phyloP scores from a whole-genome alignment of 208 protist genomes.

The Tritrichomonas musculus region DNA sequence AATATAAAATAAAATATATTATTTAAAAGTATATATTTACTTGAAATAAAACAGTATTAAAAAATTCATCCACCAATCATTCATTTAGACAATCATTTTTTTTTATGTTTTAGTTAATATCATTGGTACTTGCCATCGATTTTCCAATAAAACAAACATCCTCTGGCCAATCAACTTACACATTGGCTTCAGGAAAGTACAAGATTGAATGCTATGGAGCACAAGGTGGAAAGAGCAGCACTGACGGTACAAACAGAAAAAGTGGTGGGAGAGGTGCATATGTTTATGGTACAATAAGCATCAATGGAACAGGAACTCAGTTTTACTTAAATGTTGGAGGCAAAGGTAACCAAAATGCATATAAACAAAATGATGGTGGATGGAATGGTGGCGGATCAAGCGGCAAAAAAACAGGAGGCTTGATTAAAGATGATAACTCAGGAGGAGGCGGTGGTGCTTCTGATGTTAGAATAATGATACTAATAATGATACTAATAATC shows the following conservation, averaged over 20 bases:
- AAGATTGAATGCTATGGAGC: not conserved
- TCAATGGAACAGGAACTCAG: not conserved
- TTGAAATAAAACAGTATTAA: too few species aligned
- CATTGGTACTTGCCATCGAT: not conserved
- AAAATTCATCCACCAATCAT: too few species aligned
- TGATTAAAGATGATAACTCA: not conserved
- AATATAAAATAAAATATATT: too few species aligned
- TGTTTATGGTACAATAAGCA: not conserved
- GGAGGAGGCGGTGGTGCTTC: not conserved
- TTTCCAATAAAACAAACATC: not conserved
- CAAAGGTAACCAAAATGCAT: not conserved
- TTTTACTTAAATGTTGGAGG: not conserved
- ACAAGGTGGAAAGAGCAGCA: not conserved
- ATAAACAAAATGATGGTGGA: not conserved
- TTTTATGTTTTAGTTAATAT: too few species aligned
- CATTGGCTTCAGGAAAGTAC: not conserved
- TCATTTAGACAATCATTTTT: too few species aligned
- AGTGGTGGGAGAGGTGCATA: not conserved
- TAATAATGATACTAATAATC: not conserved
- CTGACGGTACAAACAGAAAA: not conserved
- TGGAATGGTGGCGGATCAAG: not conserved
- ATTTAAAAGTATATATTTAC: too few species aligned
- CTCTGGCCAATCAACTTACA: not conserved
- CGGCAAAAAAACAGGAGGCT: not conserved
- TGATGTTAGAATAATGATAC: not conserved